Base-by-base conservation (phyloP, 2,329 filamentous ascomycete species). In the Monilinia aucupariae region DNA sequence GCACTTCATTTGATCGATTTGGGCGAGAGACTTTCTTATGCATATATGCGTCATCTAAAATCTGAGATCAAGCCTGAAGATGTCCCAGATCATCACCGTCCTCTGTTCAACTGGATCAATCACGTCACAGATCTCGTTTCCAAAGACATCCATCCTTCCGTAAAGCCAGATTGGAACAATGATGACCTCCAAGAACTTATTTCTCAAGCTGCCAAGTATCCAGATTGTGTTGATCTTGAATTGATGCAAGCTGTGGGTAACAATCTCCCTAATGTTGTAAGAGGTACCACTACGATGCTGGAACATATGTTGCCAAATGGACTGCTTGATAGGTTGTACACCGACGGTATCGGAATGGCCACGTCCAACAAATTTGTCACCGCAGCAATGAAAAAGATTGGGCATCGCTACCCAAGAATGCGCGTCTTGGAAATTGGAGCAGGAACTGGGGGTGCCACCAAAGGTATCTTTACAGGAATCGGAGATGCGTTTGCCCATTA, bases 391-490 rank as follows among this genome's bases (percentile, higher is more conserved):
- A 54, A 52, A 7, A 63, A 65, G 43, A 50, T 71, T 9, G 63
- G 41, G 25, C 75, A 78, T 64, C 71, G 76, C 56, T 74, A 68
- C 39, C 70, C 70, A 8, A 64, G 62, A 32, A 53, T 65, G 49
- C 64, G 64, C 25, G 34, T 62, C 45, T 30, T 62, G 12, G 61
- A 62, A 6, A 62, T 62, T 17, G 61, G 61, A 13, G 61, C 61
- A 10, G 61, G 61, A 3, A 62, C 61, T 17, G 61, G 61, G 25
- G 34, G 43, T 2, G 43, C 43, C 8, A 62, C 61, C 0, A 60
- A 54, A 27, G 61, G 56, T 34, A 50, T 54, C 1, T 58, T 52
- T 8, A 34, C 49, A n/a, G 55, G 37, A 13, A 47, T 63, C 12
- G 54, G 50, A 15, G 59, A 55, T 12, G 59, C 50, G 10, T 60